phyloP scores from a whole-genome alignment of 805 yeast species.

The Suhomyces tanzawaensis region DNA sequence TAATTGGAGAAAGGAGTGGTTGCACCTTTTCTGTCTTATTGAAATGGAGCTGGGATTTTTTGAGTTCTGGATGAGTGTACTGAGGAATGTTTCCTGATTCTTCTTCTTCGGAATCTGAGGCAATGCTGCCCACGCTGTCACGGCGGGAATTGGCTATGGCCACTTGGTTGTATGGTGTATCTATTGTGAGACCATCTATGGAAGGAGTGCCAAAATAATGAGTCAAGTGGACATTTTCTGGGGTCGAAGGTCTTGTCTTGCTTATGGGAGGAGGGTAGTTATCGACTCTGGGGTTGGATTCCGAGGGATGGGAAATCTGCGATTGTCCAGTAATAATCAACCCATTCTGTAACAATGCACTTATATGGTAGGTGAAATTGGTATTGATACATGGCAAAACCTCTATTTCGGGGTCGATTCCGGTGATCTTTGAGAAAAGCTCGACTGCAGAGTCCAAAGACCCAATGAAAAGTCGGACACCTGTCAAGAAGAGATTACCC shows the following conservation, averaged over 20 bases:
- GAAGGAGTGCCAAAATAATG: conserved; percentile 5
- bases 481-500: conserved; percentile 82
- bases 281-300: conserved; percentile 17
- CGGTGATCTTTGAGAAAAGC: conserved; percentile 61
- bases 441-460: conserved; percentile 84
- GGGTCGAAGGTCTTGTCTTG: conserved; percentile 18
- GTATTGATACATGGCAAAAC: conserved; percentile 84
- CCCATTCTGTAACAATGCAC: conserved; percentile 71
- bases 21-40: conserved; percentile 51
- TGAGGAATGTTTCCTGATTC: conserved; percentile 64
- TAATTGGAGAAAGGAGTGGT: conserved; percentile 73
- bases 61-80: conserved; percentile 76
- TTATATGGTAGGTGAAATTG: conserved; percentile 80
- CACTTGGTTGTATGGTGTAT: conserved; percentile 2
- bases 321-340: conserved; percentile 83
- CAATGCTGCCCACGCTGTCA: conserved; percentile 1
- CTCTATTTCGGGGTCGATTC: conserved; percentile 48
- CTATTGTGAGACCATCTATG: conserved; percentile 6
- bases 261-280: conserved; percentile 19
- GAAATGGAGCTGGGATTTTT: conserved; percentile 71
- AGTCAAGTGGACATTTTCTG: conserved; percentile 9
- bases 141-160: conserved; percentile 1
- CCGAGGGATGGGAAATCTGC: conserved; percentile 85
- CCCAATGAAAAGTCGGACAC: conserved; percentile 78
- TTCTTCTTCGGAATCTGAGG: conserved; percentile 22